Percentiles rank a stretch among this genome's conserved stretches.
phyloP scores from a whole-genome alignment of 345 rosid genomes.

The Gossypium ekmanianum region DNA sequence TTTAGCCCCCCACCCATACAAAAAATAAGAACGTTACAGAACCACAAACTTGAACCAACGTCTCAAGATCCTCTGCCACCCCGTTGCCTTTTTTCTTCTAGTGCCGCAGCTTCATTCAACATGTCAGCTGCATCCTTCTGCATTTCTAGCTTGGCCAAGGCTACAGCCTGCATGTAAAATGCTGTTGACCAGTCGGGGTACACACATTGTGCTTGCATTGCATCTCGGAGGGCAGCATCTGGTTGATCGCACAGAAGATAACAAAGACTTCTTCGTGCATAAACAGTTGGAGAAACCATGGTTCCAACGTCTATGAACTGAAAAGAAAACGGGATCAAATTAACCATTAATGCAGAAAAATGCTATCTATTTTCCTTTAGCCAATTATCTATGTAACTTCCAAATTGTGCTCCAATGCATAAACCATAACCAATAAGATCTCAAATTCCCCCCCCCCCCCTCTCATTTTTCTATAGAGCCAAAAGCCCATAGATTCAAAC shows the following conservation, averaged over 20 bases:
- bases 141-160: slow-evolving; percentile 81
- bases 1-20: slow-evolving; percentile 16
- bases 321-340: not conserved
- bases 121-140: slow-evolving; percentile 74
- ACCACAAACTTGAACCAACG: slow-evolving; percentile 29
- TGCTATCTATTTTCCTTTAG: not conserved
- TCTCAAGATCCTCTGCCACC: slow-evolving; percentile 46
- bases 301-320: slow-evolving; percentile 91
- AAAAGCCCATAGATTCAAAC: not conserved
- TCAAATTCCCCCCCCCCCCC: slow-evolving; percentile 14
- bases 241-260: slow-evolving; percentile 69
- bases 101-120: slow-evolving; percentile 66
- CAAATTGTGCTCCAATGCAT: not conserved
- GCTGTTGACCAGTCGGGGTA: slow-evolving; percentile 89
- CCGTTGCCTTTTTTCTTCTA: slow-evolving; percentile 62
- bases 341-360: not conserved
- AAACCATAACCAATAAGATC: not conserved
- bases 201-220: slow-evolving; percentile 90
- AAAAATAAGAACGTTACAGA: slow-evolving; percentile 17
- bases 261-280: slow-evolving; percentile 75
- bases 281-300: slow-evolving; percentile 82
- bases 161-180: slow-evolving; percentile 82
- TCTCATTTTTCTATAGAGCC: not conserved
- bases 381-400: not conserved
- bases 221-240: slow-evolving; percentile 87